Percentiles rank a stretch among this genome's conserved stretches.
phyloP scores from a whole-genome alignment of 2,329 filamentous ascomycete species.

The Colletotrichum ledebouriae region DNA sequence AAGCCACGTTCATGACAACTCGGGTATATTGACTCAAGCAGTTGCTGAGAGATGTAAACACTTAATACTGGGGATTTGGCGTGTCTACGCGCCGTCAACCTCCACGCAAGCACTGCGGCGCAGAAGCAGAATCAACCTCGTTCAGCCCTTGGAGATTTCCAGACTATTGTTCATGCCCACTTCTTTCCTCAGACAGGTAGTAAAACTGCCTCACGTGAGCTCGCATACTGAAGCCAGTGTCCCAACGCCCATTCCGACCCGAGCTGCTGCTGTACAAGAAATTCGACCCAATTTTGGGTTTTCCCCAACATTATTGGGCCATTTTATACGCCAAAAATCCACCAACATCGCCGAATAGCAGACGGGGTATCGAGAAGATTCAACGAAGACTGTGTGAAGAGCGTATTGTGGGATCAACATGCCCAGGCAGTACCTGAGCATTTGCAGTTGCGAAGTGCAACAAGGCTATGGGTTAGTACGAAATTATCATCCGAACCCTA shows the following conservation, averaged over 20 bases:
- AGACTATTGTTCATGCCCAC: neutral
- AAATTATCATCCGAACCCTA: constrained; percentile 32
- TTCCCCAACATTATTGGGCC: constrained; percentile 15
- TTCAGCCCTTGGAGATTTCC: neutral
- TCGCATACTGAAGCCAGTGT: constrained; percentile 1
- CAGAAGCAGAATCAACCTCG: neutral
- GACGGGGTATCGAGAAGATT: constrained; percentile 39
- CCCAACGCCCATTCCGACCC: neutral
- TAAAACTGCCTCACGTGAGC: constrained; percentile 17
- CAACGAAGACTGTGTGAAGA: constrained; percentile 9
- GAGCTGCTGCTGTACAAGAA: constrained; percentile 33
- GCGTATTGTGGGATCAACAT: constrained; percentile 11
- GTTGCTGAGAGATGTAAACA: neutral
- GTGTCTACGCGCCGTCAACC: neutral
- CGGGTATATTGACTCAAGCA: neutral
- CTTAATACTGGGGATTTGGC: constrained; percentile 4
- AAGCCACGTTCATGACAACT: constrained; percentile 2
- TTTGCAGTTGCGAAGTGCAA: constrained; percentile 1
- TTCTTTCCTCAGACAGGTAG: constrained; percentile 2
- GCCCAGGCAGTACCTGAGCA: constrained; percentile 11
- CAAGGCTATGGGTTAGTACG: constrained; percentile 36
- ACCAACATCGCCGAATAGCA: constrained; percentile 38
- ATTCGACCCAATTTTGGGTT: constrained; percentile 1
- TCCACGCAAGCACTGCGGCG: neutral
- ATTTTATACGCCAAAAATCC: constrained; percentile 37